Evolutionary conservation across 139 green algal genomes (phyloP).

Genomic region (Chlorella ohadii): DNA sequence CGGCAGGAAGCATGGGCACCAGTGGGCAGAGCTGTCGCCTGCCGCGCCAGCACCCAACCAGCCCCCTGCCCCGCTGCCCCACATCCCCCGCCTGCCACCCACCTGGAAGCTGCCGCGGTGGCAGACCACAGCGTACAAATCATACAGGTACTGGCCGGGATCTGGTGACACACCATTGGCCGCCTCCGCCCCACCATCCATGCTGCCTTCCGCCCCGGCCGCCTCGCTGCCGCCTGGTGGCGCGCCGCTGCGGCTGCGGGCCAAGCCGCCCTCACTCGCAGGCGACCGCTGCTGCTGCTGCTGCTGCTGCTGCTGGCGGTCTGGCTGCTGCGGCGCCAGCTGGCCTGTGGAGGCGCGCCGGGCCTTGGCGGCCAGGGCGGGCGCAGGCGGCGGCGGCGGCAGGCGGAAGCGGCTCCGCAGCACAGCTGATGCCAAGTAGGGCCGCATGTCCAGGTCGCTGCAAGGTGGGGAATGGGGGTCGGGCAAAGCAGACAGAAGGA

Average conservation of each 20-base stretch:
- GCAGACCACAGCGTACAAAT: constrained; percentile 87
- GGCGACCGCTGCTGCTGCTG: constrained; percentile 1
- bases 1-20: neutral
- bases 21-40: neutral
- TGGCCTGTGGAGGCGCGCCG: neutral
- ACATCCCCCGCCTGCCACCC: too few species aligned
- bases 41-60: too few species aligned
- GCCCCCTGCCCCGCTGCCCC: too few species aligned
- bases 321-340: neutral
- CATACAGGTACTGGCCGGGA: constrained; percentile 58
- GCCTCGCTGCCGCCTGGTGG: constrained; percentile 6
- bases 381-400: neutral
- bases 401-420: constrained; percentile 42
- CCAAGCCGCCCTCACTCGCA: neutral
- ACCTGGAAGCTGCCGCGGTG: constrained; percentile 73
- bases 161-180: neutral
- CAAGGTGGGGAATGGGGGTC: neutral
- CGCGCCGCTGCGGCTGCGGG: neutral
- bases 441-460: constrained; percentile 78
- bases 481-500: too few species aligned
- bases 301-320: neutral
- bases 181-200: constrained; percentile 30
- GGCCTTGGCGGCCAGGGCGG: neutral
- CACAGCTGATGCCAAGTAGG: constrained; percentile 72
- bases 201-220: too few species aligned